Conservation (phyloP, 2,329 filamentous ascomycete species). For the Polychaeton citri region DNA sequence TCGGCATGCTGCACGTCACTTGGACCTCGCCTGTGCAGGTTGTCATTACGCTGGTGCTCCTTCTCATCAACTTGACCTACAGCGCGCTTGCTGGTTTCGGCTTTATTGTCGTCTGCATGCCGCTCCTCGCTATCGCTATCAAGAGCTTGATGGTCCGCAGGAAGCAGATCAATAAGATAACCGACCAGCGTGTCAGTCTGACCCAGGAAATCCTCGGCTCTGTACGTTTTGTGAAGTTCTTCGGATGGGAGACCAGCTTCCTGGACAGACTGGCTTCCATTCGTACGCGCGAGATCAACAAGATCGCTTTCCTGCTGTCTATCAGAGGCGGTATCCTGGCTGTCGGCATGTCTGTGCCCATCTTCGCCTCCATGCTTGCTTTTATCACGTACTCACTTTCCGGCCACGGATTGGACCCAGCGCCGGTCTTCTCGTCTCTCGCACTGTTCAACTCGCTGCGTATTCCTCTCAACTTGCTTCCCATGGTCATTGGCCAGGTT, state of each 20-base stretch:
- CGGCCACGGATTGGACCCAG: constrained; percentile 56
- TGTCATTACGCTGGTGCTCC: constrained; percentile 62
- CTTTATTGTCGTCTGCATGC: constrained; percentile 64
- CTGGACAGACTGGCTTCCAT: constrained; percentile 62
- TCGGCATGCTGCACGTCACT: constrained; percentile 75
- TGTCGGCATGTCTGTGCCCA: constrained; percentile 71
- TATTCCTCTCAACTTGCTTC: constrained; percentile 78
- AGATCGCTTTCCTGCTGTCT: constrained; percentile 72
- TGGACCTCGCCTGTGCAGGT: constrained; percentile 78
- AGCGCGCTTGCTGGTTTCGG: constrained; percentile 81
- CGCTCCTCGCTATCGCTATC: constrained; percentile 64
- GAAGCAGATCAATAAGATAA: constrained; percentile 78
- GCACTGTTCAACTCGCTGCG: constrained; percentile 87
- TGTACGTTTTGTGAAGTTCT: constrained; percentile 91
- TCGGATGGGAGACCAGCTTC: constrained; percentile 88
- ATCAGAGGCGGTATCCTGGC: constrained; percentile 79
- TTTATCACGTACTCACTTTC: constrained; percentile 68
- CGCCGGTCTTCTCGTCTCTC: constrained; percentile 79
- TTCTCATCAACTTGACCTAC: constrained; percentile 79
- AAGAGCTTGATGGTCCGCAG: constrained; percentile 62
- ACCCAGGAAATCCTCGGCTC: constrained; percentile 87
- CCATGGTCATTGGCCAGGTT: constrained; percentile 75
- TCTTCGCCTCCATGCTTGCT: constrained; percentile 88
- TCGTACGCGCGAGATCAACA: constrained; percentile 60
- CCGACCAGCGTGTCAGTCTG: constrained; percentile 78